phyloP scores from a whole-genome alignment of 495 filamentous ascomycete species.

The Penicillium canariense region DNA sequence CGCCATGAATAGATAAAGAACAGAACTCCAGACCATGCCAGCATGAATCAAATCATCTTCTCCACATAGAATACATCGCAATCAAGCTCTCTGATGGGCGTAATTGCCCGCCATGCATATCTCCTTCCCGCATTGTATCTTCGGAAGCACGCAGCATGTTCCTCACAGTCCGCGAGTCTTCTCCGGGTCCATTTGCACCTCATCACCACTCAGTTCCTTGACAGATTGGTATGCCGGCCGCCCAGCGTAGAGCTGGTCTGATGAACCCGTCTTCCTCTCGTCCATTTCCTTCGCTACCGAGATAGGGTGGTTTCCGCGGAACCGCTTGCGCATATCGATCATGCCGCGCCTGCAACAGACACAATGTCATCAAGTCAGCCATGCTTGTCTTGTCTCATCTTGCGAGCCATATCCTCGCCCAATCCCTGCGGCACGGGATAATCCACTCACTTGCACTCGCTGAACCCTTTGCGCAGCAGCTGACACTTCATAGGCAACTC shows the following conservation, averaged over 20 bases:
- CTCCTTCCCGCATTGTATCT: neutral
- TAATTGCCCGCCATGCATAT: slow-evolving; percentile 4
- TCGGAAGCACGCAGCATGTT: neutral
- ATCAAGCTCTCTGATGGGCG: neutral
- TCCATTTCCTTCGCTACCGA: slow-evolving; percentile 61
- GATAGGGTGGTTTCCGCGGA: slow-evolving; percentile 91
- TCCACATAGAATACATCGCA: slow-evolving; percentile 10
- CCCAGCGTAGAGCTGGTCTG: slow-evolving; percentile 74
- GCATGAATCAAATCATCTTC: slow-evolving; percentile 18
- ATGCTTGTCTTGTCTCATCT: neutral
- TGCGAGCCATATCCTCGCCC: neutral
- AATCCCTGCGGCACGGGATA: neutral
- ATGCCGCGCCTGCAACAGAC: slow-evolving; percentile 61
- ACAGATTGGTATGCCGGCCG: slow-evolving; percentile 63
- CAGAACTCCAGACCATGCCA: slow-evolving; percentile 32
- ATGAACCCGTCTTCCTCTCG: slow-evolving; percentile 44
- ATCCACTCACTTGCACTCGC: slow-evolving; percentile 74
- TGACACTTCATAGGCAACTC: slow-evolving; percentile 84
- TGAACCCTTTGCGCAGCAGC: slow-evolving; percentile 87
- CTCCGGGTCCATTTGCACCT: slow-evolving; percentile 52
- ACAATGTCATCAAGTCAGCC: slow-evolving; percentile 13
- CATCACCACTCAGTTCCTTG: slow-evolving; percentile 45
- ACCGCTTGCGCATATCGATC: slow-evolving; percentile 98
- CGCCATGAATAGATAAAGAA: slow-evolving; percentile 7
- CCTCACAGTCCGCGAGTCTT: slow-evolving; percentile 46